Conservation (phyloP, 2,329 filamentous ascomycete genomes). For the Zymoseptoria ardabiliae region DNA sequence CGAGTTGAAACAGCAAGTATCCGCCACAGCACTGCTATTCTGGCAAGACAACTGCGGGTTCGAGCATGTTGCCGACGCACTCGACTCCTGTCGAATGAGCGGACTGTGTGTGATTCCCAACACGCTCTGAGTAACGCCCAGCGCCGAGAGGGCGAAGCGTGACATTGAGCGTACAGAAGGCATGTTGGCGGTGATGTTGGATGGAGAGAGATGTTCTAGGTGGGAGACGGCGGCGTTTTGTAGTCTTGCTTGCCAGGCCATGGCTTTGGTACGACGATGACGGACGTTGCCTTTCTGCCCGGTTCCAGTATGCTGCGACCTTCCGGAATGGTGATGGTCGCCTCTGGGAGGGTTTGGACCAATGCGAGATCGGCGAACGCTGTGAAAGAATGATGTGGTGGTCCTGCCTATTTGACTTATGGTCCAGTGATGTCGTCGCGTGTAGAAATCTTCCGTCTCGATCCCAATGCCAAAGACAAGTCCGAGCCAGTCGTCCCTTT, state of each 20-base stretch:
- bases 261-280: neutral
- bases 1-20: constrained; percentile 68
- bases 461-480: too few species aligned
- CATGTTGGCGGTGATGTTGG: constrained; percentile 21
- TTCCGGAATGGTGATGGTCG: neutral
- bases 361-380: too few species aligned
- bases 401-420: neutral
- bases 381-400: neutral
- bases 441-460: too few species aligned
- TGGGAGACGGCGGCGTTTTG: constrained; percentile 8
- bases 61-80: constrained; percentile 25
- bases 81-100: constrained; percentile 4
- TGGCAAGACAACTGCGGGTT: constrained; percentile 54
- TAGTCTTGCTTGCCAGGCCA: constrained; percentile 7
- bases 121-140: constrained; percentile 23
- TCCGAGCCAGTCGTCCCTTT: too few species aligned
- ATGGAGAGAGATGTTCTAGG: neutral
- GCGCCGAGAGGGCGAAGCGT: constrained; percentile 22
- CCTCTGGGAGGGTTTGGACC: neutral
- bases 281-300: neutral
- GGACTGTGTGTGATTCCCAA: constrained; percentile 17
- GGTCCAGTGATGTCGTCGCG: too few species aligned
- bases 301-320: neutral
- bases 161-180: constrained; percentile 23
- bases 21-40: constrained; percentile 51